Conservation (phyloP, 2,329 filamentous ascomycete species). For the Metarhizium robertsii region DNA sequence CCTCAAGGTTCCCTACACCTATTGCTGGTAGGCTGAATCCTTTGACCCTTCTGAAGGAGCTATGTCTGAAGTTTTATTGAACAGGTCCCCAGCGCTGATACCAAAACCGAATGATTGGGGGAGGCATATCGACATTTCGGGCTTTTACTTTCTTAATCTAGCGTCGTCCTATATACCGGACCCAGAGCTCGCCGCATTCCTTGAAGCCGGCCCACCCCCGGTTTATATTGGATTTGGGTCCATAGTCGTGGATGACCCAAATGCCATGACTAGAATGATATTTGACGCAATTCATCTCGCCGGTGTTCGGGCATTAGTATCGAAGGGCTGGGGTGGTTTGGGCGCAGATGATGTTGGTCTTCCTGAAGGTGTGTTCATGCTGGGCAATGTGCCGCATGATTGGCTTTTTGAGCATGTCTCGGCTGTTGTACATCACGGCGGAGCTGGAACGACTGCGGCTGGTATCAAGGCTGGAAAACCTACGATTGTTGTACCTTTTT, state of each 20-base stretch:
- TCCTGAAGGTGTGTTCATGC: conserved; percentile 72
- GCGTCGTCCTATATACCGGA: conserved; percentile 58
- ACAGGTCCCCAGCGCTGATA: conserved; percentile 61
- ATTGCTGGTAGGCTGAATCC: conserved; percentile 57
- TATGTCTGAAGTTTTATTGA: neutral
- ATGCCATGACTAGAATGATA: conserved; percentile 59
- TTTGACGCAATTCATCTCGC: conserved; percentile 60
- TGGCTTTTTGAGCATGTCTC: conserved; percentile 80
- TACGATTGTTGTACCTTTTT: conserved; percentile 79
- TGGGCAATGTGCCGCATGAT: conserved; percentile 80
- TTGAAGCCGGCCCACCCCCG: conserved; percentile 59
- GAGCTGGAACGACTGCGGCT: conserved; percentile 78
- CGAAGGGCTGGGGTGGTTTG: conserved; percentile 81
- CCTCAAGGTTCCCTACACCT: conserved; percentile 74
- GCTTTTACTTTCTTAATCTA: conserved; percentile 67
- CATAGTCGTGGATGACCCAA: conserved; percentile 70
- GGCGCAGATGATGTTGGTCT: conserved; percentile 60
- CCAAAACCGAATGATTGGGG: conserved; percentile 72
- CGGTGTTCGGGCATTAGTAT: conserved; percentile 70
- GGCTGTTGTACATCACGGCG: conserved; percentile 78
- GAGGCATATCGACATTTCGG: conserved; percentile 60
- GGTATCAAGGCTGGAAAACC: conserved; percentile 75
- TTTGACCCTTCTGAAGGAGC: neutral
- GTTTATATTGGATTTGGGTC: conserved; percentile 80
- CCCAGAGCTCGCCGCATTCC: conserved; percentile 54